These are phyloP conservation scores for Fistulina hepatica DNA, from an alignment of 1,284 basidiomycete species.

Conservation along the genomic window DNA sequence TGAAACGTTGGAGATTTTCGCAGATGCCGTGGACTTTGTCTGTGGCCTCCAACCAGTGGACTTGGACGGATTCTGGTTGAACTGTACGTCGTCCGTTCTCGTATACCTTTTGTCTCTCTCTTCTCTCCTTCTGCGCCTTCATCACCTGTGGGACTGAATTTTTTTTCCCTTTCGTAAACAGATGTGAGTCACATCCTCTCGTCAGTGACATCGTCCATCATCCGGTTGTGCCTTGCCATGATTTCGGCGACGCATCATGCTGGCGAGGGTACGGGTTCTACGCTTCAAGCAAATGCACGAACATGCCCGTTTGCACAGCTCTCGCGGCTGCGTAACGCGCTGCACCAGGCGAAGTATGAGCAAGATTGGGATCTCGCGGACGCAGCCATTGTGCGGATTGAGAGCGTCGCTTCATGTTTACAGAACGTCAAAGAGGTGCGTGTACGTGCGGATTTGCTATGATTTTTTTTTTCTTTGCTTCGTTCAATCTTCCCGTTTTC, in stretches of 20 bases:
- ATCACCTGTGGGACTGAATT: too few relatives aligned
- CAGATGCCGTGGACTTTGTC: conserved; percentile 18
- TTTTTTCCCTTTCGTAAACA: too few relatives aligned
- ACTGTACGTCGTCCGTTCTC: conserved; percentile 10
- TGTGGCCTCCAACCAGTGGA: conserved; percentile 12
- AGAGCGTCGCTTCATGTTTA: conserved; percentile 13
- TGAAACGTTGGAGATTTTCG: conserved; percentile 16
- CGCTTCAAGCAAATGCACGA: conserved; percentile 13
- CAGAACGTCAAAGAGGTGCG: conserved; percentile 10
- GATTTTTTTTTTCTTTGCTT: too few relatives aligned
- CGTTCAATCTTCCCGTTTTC: too few relatives aligned
- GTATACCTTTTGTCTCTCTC: background rate
- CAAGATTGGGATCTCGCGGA: conserved; percentile 17
- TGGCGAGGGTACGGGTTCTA: too few relatives aligned
- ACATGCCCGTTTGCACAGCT: conserved; percentile 17
- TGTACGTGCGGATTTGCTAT: too few relatives aligned
- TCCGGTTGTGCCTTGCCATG: conserved; percentile 18
- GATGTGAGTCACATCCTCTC: conserved; percentile 19
- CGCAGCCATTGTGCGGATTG: conserved; percentile 15
- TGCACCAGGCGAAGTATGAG: conserved; percentile 13
- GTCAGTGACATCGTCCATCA: conserved; percentile 18
- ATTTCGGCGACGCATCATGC: conserved; percentile 7
- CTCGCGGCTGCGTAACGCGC: conserved; percentile 12
- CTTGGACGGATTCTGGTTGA: conserved; percentile 18
- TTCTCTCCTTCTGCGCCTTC: background rate